A percentile compares a stretch with the other conserved stretches of the same genome.
phyloP scores from a whole-genome alignment of 2,329 filamentous ascomycete genomes.

The Sphaerulina populicola region DNA sequence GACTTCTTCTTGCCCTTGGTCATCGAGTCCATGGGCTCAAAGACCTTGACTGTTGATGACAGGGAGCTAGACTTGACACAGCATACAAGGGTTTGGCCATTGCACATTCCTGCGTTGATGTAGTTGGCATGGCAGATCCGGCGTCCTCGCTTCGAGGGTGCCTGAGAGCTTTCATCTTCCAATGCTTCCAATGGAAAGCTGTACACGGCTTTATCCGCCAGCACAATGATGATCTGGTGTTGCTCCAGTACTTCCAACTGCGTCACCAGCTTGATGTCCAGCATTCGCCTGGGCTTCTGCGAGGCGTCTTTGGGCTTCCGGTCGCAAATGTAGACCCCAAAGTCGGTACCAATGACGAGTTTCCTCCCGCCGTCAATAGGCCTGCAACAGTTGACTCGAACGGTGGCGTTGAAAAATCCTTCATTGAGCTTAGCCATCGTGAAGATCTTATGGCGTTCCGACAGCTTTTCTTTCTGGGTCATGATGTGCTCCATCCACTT shows the following conservation, averaged over 20 bases:
- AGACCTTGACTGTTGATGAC: constrained; percentile 97
- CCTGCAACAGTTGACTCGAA: constrained; percentile 88
- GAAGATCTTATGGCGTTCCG: constrained; percentile 65
- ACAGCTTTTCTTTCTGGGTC: constrained; percentile 74
- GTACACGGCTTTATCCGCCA: constrained; percentile 85
- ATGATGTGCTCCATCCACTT: constrained; percentile 98
- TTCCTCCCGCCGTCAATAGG: constrained; percentile 94
- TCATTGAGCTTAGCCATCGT: constrained; percentile 64
- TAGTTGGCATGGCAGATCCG: constrained; percentile 98
- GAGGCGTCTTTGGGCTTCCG: constrained; percentile 75
- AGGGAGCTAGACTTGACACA: constrained; percentile 90
- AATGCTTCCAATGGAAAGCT: constrained; percentile 83
- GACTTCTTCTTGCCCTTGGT: constrained; percentile 79
- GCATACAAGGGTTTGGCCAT: constrained; percentile 88
- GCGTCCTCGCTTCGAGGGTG: constrained; percentile 75
- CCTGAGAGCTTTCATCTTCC: constrained; percentile 66
- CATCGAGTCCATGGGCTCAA: constrained; percentile 91
- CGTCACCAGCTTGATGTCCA: constrained; percentile 80
- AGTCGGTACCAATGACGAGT: constrained; percentile 87
- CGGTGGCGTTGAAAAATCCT: constrained; percentile 80
- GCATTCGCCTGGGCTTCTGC: constrained; percentile 66
- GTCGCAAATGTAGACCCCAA: constrained; percentile 85
- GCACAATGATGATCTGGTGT: constrained; percentile 80
- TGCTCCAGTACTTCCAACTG: constrained; percentile 96
- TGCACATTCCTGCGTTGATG: constrained; percentile 93